phyloP scores from a whole-genome alignment of 257 asterid genomes.

The Lycium barbarum region DNA sequence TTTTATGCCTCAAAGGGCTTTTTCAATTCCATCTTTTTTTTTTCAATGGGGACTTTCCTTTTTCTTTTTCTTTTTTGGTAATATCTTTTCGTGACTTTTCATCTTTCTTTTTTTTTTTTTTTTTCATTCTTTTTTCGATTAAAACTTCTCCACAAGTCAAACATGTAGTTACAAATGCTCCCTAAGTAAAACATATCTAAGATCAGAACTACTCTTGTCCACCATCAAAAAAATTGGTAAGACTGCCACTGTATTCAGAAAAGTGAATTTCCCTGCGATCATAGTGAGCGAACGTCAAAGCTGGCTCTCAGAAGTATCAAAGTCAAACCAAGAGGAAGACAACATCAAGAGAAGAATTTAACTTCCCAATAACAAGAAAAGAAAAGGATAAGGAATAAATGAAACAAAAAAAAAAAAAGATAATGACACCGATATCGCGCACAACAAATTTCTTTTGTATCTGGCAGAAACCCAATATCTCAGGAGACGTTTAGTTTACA shows the following conservation, averaged over 20 bases:
- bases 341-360: constrained; percentile 20
- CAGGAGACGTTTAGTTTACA: neutral
- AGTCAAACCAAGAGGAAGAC: constrained; percentile 32
- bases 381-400: neutral
- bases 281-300: constrained; percentile 48
- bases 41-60: neutral
- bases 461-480: neutral
- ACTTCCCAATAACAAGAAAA: constrained; percentile 10
- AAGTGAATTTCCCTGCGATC: constrained; percentile 74
- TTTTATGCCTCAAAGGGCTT: neutral
- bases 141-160: constrained; percentile 33
- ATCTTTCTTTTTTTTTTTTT: neutral
- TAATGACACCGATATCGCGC: neutral
- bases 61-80: neutral
- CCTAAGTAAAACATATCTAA: constrained; percentile 35
- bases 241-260: constrained; percentile 65
- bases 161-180: constrained; percentile 44
- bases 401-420: no score
- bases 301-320: constrained; percentile 52
- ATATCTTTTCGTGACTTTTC: neutral
- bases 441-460: neutral
- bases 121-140: constrained; percentile 27
- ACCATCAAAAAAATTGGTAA: constrained; percentile 57
- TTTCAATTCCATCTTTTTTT: constrained; percentile 3
- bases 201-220: constrained; percentile 61